A percentile compares a stretch with the other conserved stretches of the same genome.
These are phyloP conservation scores for Xylariaceae sp. DNA, from an alignment of 2,329 filamentous ascomycete species.

Conservation along the genomic window DNA sequence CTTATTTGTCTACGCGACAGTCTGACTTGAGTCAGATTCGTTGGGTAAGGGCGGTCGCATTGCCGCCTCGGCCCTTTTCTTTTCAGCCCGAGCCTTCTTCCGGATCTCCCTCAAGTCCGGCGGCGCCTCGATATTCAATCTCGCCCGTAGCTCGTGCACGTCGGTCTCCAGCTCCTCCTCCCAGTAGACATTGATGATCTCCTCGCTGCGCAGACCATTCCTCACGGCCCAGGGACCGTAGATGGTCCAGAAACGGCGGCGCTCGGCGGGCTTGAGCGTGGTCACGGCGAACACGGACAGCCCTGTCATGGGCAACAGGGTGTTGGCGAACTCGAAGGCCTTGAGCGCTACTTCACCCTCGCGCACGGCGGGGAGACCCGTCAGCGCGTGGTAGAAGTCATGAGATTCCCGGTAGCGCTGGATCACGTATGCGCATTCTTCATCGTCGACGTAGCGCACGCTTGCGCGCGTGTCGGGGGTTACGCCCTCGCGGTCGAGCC, in stretches of 20 bases:
- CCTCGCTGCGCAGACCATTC: slow-evolving; percentile 70
- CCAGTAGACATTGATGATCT: slow-evolving; percentile 96
- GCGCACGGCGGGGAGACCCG: slow-evolving; percentile 81
- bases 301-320: slow-evolving; percentile 89
- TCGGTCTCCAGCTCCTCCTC: slow-evolving; percentile 87
- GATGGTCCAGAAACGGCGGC: slow-evolving; percentile 63
- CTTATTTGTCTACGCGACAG: not conserved
- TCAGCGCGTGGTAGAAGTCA: slow-evolving; percentile 95
- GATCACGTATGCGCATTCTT: slow-evolving; percentile 97
- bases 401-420: slow-evolving; percentile 96
- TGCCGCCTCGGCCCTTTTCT: slow-evolving; percentile 55
- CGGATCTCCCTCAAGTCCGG: slow-evolving; percentile 78
- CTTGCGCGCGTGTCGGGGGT: slow-evolving; percentile 78
- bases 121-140: slow-evolving; percentile 81
- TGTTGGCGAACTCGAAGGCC: slow-evolving; percentile 95
- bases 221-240: slow-evolving; percentile 88
- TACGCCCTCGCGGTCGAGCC: slow-evolving; percentile 92
- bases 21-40: not conserved
- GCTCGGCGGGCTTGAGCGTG: slow-evolving; percentile 76
- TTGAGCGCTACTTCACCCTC: slow-evolving; percentile 98
- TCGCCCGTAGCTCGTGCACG: slow-evolving; percentile 65
- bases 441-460: slow-evolving; percentile 89
- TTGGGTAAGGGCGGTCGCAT: slow-evolving; percentile 4
- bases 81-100: slow-evolving; percentile 62
- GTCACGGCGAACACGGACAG: slow-evolving; percentile 79